Conservation (phyloP, 371 early-diverging fungal species). For the Mortierella polycephala region DNA sequence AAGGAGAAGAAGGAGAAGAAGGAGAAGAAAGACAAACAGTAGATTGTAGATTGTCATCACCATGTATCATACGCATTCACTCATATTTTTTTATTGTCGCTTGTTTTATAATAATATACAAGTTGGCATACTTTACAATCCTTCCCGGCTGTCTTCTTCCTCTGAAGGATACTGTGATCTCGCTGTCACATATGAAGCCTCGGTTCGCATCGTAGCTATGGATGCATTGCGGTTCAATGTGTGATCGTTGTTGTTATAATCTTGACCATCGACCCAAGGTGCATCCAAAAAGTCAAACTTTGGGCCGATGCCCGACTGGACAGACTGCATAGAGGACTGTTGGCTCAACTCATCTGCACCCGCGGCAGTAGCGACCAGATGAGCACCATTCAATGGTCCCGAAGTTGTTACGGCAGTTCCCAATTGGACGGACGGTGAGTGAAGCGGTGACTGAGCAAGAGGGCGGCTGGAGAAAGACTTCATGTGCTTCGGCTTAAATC, state of each 20-base stretch:
- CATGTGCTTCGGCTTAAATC: slow-evolving; percentile 5
- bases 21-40: slow-evolving; percentile 28
- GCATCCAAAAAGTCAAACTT: slow-evolving; percentile 21
- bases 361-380: not conserved
- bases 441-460: slow-evolving; percentile 29
- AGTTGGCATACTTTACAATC: slow-evolving; percentile 10
- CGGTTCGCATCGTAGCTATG: slow-evolving; percentile 26
- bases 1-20: slow-evolving; percentile 36
- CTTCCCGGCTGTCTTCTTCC: slow-evolving; percentile 15
- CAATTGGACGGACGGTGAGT: slow-evolving; percentile 19
- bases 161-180: slow-evolving; percentile 35
- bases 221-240: slow-evolving; percentile 42
- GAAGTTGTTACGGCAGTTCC: slow-evolving; percentile 2
- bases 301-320: not conserved
- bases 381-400: not conserved
- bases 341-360: slow-evolving; percentile 19
- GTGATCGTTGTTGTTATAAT: not conserved
- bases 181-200: slow-evolving; percentile 44
- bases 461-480: slow-evolving; percentile 25
- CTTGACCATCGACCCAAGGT: slow-evolving; percentile 1
- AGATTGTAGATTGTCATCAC: no score
- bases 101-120: not conserved
- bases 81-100: not conserved
- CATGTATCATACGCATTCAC: not conserved
- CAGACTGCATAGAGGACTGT: slow-evolving; percentile 23